Conservation (phyloP, 148 eudicot species). For the Bassia scoparia region DNA sequence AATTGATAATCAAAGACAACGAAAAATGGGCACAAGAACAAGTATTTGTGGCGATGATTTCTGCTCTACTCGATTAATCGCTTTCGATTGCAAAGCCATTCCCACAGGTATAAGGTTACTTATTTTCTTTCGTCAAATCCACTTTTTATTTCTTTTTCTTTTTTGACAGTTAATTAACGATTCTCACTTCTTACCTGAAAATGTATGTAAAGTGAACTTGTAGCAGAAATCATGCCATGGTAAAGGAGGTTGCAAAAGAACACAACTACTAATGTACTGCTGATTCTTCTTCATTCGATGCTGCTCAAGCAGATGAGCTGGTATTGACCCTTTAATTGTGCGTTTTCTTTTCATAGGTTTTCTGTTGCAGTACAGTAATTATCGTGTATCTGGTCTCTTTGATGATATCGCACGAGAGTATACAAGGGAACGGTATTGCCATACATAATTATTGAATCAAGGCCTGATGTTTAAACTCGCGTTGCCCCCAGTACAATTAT, state of each 20-base stretch:
- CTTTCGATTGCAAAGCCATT: conserved; percentile 65
- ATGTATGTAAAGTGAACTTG: background rate
- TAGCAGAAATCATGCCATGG: conserved; percentile 49
- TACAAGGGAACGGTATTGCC: conserved; percentile 9
- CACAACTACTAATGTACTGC: conserved; percentile 27
- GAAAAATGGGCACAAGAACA: conserved; percentile 55
- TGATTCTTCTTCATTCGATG: conserved; percentile 19
- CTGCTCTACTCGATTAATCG: conserved; percentile 60
- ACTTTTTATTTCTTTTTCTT: background rate
- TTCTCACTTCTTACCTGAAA: too few species aligned
- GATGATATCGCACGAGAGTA: background rate
- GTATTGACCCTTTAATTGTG: conserved; percentile 13
- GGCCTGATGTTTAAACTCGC: too few species aligned
- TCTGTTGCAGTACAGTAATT: background rate
- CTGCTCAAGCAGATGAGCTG: conserved; percentile 24
- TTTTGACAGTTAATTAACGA: too few species aligned
- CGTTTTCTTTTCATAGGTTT: background rate
- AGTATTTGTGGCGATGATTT: conserved; percentile 73
- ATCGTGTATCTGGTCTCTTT: background rate
- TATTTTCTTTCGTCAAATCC: background rate
- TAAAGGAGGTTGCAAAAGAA: conserved; percentile 24
- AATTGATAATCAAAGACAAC: too few species aligned
- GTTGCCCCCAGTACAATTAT: too few species aligned
- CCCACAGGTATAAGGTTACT: conserved; percentile 58
- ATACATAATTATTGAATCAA: background rate